Conservation (phyloP, 768 basidiomycete genomes). For the Termitomyces sp. region DNA sequence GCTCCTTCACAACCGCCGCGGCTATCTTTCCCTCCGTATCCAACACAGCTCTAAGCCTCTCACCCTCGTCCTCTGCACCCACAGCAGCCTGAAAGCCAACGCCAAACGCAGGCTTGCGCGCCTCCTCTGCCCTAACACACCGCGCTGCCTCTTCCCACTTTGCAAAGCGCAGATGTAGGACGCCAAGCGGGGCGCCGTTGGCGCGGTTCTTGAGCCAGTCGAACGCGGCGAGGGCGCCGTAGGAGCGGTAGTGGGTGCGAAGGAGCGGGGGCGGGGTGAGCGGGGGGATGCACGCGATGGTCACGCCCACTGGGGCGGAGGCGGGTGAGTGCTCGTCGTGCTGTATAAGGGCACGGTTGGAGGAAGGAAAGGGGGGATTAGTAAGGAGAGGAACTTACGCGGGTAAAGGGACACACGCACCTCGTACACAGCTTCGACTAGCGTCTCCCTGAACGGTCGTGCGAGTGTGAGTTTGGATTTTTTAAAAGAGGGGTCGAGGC, state of each 20-base stretch:
- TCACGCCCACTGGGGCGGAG: constrained; percentile 68
- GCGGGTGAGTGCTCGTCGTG: constrained; percentile 70
- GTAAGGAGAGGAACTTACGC: neutral
- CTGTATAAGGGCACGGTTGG: constrained; percentile 28
- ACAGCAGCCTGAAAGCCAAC: neutral
- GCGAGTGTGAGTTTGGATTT: constrained; percentile 12
- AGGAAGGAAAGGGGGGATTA: neutral
- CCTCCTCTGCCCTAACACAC: constrained; percentile 65
- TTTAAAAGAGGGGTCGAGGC: constrained; percentile 33
- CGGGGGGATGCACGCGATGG: constrained; percentile 66
- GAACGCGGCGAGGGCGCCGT: constrained; percentile 60
- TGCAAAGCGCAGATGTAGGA: constrained; percentile 67
- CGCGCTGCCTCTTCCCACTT: constrained; percentile 61
- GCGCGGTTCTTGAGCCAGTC: constrained; percentile 75
- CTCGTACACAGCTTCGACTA: constrained; percentile 50
- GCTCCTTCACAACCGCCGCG: constrained; percentile 60
- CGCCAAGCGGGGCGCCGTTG: constrained; percentile 79
- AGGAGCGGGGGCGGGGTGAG: constrained; percentile 65
- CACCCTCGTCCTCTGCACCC: constrained; percentile 40
- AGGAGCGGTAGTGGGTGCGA: constrained; percentile 53
- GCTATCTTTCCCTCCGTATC: constrained; percentile 70
- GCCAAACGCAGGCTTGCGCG: constrained; percentile 47
- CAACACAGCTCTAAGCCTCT: constrained; percentile 69
- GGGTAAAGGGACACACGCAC: constrained; percentile 23
- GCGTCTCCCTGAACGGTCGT: constrained; percentile 23